Evolutionary conservation across 1,139 yeast genomes (phyloP).

Genomic region (Yamadazyma aaseri): DNA sequence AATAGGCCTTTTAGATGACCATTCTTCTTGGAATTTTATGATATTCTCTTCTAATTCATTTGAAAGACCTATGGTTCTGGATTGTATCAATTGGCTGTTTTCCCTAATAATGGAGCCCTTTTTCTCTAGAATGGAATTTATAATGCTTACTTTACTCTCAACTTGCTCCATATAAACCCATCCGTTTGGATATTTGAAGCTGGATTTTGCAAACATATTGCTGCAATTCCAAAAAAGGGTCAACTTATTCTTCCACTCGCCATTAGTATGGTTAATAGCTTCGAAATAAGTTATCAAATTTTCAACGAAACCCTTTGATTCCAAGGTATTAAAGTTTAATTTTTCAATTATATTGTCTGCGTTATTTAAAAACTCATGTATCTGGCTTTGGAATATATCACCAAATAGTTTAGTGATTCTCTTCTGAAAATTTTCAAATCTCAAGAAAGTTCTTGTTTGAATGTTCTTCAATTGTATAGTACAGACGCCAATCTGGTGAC

Average conservation of each 20-base stretch:
- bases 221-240: conserved; percentile 41
- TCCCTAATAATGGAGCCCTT: conserved; percentile 41
- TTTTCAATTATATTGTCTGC: conserved; percentile 3
- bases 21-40: conserved; percentile 22
- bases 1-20: conserved; percentile 38
- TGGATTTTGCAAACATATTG: conserved; percentile 26
- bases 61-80: conserved; percentile 44
- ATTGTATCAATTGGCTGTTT: conserved; percentile 40
- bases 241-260: conserved; percentile 28
- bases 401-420: conserved; percentile 44
- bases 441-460: conserved; percentile 52
- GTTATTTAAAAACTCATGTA: conserved; percentile 6
- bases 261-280: conserved; percentile 14
- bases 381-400: conserved; percentile 16
- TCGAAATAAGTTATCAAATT: conserved; percentile 12
- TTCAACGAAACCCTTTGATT: conserved; percentile 10
- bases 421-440: conserved; percentile 60
- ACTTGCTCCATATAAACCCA: conserved; percentile 71
- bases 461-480: conserved; percentile 50
- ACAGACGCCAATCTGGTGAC: conserved; percentile 39
- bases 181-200: conserved; percentile 42
- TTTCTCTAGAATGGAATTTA: conserved; percentile 41
- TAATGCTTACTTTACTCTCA: conserved; percentile 46
- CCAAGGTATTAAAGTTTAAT: conserved; percentile 14
- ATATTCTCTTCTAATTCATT: conserved; percentile 36